Percentiles rank a stretch among this genome's conserved stretches.
These are phyloP conservation scores for Xylaria telfairii DNA, from an alignment of 495 filamentous ascomycete genomes.

Conservation along the genomic window DNA sequence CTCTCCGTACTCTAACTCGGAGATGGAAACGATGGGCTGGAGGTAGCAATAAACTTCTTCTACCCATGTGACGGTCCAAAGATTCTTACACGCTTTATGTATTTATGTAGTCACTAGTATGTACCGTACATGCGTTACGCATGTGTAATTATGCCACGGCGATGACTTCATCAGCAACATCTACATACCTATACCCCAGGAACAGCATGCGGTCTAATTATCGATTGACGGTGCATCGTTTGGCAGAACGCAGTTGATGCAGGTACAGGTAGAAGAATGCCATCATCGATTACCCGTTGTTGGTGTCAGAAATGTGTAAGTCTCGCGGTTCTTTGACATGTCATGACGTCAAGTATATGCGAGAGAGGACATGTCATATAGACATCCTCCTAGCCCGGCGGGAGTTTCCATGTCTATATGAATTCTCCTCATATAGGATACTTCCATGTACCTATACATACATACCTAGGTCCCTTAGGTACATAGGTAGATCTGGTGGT, in stretches of 20 bases:
- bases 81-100: too few relatives aligned
- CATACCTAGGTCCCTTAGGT: too few relatives aligned
- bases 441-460: too few relatives aligned
- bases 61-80: too few relatives aligned
- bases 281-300: conserved; percentile 18
- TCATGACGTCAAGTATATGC: conserved; percentile 10
- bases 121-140: not conserved
- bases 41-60: too few relatives aligned
- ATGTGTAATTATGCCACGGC: not conserved
- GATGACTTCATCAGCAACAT: conserved; percentile 6
- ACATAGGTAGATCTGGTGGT: too few relatives aligned
- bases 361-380: not conserved
- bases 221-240: too few relatives aligned
- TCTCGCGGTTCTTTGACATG: conserved; percentile 2
- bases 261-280: not conserved
- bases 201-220: too few relatives aligned
- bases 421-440: not conserved
- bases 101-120: too few relatives aligned
- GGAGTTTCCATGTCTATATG: not conserved
- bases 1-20: not conserved
- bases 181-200: too few relatives aligned
- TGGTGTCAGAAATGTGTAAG: not conserved
- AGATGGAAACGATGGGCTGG: too few relatives aligned
- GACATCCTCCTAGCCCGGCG: not conserved
- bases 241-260: not conserved